Percentiles rank a stretch among this genome's conserved stretches.
Evolutionary conservation across 495 filamentous ascomycete genomes (phyloP).

Genomic region (Elasticomyces elasticus): DNA sequence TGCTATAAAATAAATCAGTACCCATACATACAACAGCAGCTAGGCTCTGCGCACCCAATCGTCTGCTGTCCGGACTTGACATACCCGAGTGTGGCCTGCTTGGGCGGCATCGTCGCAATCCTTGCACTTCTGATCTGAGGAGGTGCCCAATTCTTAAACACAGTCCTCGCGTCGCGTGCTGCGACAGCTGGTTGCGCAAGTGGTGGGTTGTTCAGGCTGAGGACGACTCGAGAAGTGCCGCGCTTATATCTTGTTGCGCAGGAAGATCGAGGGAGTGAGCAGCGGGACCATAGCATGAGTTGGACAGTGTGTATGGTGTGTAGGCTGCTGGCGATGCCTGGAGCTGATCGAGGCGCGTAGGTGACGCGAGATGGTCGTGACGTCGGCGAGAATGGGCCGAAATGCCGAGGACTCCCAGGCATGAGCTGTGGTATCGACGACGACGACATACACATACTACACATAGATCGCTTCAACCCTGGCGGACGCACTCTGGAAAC

Average conservation of each 20-base stretch:
- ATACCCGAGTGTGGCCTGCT: conserved; percentile 91
- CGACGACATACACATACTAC: background rate
- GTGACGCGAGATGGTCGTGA: conserved; percentile 4
- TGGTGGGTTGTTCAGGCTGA: conserved; percentile 8
- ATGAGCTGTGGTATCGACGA: background rate
- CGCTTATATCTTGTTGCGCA: conserved; percentile 10
- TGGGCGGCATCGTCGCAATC: conserved; percentile 30
- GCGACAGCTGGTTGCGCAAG: background rate
- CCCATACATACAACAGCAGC: background rate
- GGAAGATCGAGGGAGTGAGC: conserved; percentile 8
- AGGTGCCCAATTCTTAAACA: conserved; percentile 6
- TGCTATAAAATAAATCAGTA: conserved; percentile 35
- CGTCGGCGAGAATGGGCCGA: conserved; percentile 1
- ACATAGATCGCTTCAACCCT: conserved; percentile 1
- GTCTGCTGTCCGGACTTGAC: conserved; percentile 71
- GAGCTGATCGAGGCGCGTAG: background rate
- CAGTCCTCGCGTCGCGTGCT: conserved; percentile 1
- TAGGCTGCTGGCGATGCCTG: background rate
- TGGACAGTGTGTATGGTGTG: background rate
- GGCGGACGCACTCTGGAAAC: conserved; percentile 29
- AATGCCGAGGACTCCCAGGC: background rate
- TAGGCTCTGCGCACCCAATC: conserved; percentile 80
- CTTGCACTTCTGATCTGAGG: conserved; percentile 4
- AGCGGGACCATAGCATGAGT: conserved; percentile 20
- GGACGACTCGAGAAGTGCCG: background rate